phyloP scores from a whole-genome alignment of 1,284 basidiomycete species.

The Bjerkandera adusta region DNA sequence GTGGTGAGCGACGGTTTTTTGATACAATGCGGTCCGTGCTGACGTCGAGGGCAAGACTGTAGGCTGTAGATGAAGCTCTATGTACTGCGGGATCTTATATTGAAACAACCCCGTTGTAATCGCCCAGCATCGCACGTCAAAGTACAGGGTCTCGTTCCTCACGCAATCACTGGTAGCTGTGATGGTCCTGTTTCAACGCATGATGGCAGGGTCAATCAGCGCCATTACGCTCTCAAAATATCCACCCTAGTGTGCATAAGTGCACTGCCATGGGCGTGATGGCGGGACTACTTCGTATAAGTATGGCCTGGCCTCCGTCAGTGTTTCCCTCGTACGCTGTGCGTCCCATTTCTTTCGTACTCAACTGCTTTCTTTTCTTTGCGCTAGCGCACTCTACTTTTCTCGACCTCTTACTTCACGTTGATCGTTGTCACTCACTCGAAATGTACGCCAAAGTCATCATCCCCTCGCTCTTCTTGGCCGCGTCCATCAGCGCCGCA shows the following conservation, averaged over 20 bases:
- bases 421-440: slow-evolving; percentile 16
- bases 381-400: slow-evolving; percentile 6
- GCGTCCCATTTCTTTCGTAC: slow-evolving; percentile 14
- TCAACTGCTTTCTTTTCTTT: slow-evolving; percentile 5
- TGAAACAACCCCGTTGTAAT: slow-evolving; percentile 10
- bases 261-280: not conserved
- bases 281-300: slow-evolving; percentile 9
- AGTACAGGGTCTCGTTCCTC: too few relatives aligned
- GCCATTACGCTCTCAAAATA: slow-evolving; percentile 3
- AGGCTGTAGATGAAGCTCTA: too few relatives aligned
- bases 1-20: too few relatives aligned
- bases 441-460: slow-evolving; percentile 16
- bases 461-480: slow-evolving; percentile 15
- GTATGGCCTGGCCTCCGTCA: not conserved
- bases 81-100: not conserved
- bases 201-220: slow-evolving; percentile 1
- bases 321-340: slow-evolving; percentile 13
- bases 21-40: not conserved
- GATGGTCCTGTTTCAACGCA: slow-evolving; percentile 1
- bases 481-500: slow-evolving; percentile 11
- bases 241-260: not conserved
- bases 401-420: slow-evolving; percentile 9
- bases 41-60: not conserved
- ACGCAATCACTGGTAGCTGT: slow-evolving; percentile 1
- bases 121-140: too few relatives aligned